Evolutionary conservation across 805 yeast species (phyloP), one percentile per base, ranked within the genome.

Genomic region (Saccharomycopsis synnaedendra): DNA sequence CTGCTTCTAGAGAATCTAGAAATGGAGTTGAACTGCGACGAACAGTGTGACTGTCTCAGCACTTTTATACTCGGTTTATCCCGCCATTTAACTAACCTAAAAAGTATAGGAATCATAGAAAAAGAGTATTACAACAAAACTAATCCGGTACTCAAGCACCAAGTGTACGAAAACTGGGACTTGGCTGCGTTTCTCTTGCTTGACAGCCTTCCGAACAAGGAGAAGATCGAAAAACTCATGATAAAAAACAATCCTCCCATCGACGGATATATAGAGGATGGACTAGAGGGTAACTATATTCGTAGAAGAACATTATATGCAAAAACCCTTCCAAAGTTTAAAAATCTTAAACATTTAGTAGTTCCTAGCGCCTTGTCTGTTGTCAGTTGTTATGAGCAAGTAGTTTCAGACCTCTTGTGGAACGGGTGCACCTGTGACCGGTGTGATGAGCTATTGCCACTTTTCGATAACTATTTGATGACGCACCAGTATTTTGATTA

Each of bases 391-490:
- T 84, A 82, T 58, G 94, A 84, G 54, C 80, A 80, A 48, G 59
- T 80, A 5, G 77, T 79, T 58, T 82, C 85, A 42, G 83, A 80
- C 52, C 54, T 84, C 44, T 60, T 84, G 29, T 84, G 90, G 89
- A 83, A 82, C 58, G 90, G 90, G 0, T 83, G 90, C 60, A 71
- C 70, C 37, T 84, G 94, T 58, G 51, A 54, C 1, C 74, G 70
- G 53, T 84, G 94, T 56, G 47, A 48, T 4, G 63, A 64, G 9
- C 66, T 65, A 39, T 60, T 83, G 29, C 71, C 72, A 0, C 54
- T 72, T 7, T 67, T 79, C 44, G 94, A 84, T 55, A 68, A 72
- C 10, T 82, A 71, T 54, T 60, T 83, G 43, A 72, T 80, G 72
- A 70, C 74, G 43, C 94, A 84, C 57, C 76, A 75, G 44, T 78